phyloP scores from a whole-genome alignment of 225 moss, liverwort and hornwort genomes.

The Pseudisothecium myosuroides region DNA sequence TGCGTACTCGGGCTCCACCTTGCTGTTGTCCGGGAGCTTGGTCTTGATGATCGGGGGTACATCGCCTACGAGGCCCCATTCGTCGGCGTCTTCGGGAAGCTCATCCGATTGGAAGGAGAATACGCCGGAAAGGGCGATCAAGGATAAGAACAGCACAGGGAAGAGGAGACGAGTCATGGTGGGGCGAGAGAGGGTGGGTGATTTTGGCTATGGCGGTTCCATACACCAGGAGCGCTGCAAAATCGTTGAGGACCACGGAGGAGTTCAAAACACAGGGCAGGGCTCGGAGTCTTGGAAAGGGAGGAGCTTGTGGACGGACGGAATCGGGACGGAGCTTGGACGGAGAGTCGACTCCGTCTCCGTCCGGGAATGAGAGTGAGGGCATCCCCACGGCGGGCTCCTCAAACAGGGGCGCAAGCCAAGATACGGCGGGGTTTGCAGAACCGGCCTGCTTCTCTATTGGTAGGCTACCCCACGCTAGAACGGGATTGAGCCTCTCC shows the following conservation, averaged over 20 bases:
- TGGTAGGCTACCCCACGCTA: no score
- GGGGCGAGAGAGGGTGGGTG: background rate
- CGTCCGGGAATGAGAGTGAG: no score
- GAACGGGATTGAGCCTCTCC: no score
- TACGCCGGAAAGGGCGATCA: background rate
- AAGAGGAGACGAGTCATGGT: constrained; percentile 8
- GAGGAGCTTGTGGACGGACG: background rate
- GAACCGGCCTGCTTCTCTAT: no score
- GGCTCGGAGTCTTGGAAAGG: background rate
- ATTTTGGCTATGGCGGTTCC: background rate
- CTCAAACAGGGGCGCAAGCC: no score
- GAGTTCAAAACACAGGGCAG: background rate
- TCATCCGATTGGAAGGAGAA: constrained; percentile 77
- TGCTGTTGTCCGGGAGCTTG: background rate
- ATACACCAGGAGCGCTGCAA: background rate
- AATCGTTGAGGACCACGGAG: background rate
- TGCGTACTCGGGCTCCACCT: background rate
- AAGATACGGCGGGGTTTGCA: no score
- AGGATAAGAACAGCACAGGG: constrained; percentile 2
- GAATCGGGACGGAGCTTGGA: background rate
- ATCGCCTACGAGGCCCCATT: constrained; percentile 80
- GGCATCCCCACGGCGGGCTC: no score
- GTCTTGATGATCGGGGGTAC: background rate
- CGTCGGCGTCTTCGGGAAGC: constrained; percentile 90
- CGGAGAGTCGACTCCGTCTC: background rate